Conservation (phyloP, 2,329 filamentous ascomycete genomes). For the Eurotiales sp. region DNA sequence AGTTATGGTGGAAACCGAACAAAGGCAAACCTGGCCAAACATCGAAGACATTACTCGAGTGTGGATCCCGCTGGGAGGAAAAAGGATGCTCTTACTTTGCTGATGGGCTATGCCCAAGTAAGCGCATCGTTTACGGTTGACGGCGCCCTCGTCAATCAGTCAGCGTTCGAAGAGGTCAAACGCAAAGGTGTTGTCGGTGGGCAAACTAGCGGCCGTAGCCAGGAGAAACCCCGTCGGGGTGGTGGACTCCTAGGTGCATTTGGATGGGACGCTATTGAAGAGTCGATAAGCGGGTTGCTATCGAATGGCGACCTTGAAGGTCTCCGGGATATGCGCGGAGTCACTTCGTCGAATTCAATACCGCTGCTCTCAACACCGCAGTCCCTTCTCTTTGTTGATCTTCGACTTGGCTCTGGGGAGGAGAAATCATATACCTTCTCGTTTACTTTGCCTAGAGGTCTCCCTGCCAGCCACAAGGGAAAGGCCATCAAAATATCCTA, state of each 20-base stretch:
- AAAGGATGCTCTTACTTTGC: constrained; percentile 62
- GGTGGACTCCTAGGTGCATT: constrained; percentile 78
- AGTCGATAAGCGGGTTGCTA: constrained; percentile 82
- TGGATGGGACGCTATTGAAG: constrained; percentile 84
- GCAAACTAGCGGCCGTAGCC: constrained; percentile 57
- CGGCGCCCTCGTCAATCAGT: constrained; percentile 82
- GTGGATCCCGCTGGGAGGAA: constrained; percentile 25
- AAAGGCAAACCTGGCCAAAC: constrained; percentile 42
- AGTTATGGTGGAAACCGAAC: constrained; percentile 49
- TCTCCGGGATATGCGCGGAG: constrained; percentile 91
- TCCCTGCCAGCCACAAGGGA: constrained; percentile 88
- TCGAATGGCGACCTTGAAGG: constrained; percentile 83
- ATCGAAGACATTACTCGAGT: constrained; percentile 45
- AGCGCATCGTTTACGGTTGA: constrained; percentile 90
- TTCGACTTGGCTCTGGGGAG: constrained; percentile 82
- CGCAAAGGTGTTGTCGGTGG: constrained; percentile 85
- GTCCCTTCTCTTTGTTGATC: constrained; percentile 91
- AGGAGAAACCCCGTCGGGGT: constrained; percentile 55
- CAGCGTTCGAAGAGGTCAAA: constrained; percentile 92
- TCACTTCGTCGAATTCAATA: constrained; percentile 78
- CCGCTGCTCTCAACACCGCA: constrained; percentile 93
- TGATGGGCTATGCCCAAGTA: constrained; percentile 98
- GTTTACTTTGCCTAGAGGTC: constrained; percentile 77
- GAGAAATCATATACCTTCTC: constrained; percentile 82
- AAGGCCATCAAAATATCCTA: constrained; percentile 94